Base-by-base conservation (phyloP, 2,329 filamentous ascomycete genomes). In the Herpotrichia juniperi region DNA sequence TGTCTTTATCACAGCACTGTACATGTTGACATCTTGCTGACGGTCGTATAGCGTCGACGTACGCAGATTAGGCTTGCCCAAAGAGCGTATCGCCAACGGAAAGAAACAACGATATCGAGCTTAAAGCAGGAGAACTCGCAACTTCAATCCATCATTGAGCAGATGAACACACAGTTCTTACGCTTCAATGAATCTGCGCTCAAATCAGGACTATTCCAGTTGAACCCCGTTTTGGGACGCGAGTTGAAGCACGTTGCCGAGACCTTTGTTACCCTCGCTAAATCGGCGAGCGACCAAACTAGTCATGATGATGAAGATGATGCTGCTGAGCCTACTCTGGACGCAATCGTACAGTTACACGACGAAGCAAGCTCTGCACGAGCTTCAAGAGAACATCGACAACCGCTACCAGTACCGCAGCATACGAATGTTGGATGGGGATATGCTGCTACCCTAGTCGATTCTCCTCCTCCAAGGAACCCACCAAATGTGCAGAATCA, bases 61-160 rank as follows among this genome's bases (percentile, higher is more conserved):
- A 93, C 90, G 4, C 92, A 96, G 69, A 94, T 96, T 57, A 87
- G 92, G 21, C 82, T 93, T 48, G 92, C 92, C 1, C 92, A 96
- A 71, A 81, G 91, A 59, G 91, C 91, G 1, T 96, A 96, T 67
- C 85, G 92, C 14, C 85, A 89, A 64, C 87, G 92, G 46, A 96
- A 96, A 74, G 92, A 96, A 67, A 87, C 83, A 19, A 89, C 89
- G 4, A 93, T 96, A 50, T 82, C 85, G 24, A 85, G 84, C 1
- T 79, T 96, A 10, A 87, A 91, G 67, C 81, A 84, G 48, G 82
- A 87, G 54, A 89, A 93, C 22, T 78, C 86, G 48, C 81, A 84
- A 21, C 81, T 96, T n/a, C 83, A 87, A 52, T 79, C 81, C 12
- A 84, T 83, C 19, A 88, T 93, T 54, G 83, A 89, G 50, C 83